A percentile compares a stretch with the other conserved stretches of the same genome.
These are phyloP conservation scores for Pseudopithomyces maydicus DNA, from an alignment of 2,329 filamentous ascomycete genomes.

Conservation along the genomic window DNA sequence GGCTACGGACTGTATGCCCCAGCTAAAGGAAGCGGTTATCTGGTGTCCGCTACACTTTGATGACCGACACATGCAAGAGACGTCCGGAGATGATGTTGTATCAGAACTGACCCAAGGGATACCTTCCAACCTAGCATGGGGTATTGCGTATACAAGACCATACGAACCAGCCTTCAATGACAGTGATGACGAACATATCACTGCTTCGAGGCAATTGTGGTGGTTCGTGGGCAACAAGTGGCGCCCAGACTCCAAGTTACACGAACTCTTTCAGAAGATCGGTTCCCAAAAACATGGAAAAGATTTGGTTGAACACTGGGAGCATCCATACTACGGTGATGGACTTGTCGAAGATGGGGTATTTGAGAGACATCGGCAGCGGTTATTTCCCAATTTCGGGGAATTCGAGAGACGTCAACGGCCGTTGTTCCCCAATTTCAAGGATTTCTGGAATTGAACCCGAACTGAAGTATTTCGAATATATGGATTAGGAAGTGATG, in stretches of 20 bases:
- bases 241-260: background rate
- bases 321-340: background rate
- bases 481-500: too few species aligned
- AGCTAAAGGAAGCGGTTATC: background rate
- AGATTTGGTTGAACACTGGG: background rate
- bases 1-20: constrained; percentile 18
- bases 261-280: background rate
- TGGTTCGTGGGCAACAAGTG: background rate
- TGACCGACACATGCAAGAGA: background rate
- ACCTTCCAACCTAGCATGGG: background rate
- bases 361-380: background rate
- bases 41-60: background rate
- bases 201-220: background rate
- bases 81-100: background rate
- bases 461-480: too few species aligned
- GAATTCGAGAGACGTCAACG: too few species aligned
- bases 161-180: background rate
- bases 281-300: background rate
- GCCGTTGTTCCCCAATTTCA: too few species aligned
- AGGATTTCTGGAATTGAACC: too few species aligned
- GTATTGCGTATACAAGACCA: background rate
- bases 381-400: too few species aligned
- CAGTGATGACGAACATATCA: background rate
- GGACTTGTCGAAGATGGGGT: background rate
- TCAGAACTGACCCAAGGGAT: too few species aligned